Base-by-base conservation (phyloP, 495 filamentous ascomycete genomes). In the Astrothelium subdiscretum region DNA sequence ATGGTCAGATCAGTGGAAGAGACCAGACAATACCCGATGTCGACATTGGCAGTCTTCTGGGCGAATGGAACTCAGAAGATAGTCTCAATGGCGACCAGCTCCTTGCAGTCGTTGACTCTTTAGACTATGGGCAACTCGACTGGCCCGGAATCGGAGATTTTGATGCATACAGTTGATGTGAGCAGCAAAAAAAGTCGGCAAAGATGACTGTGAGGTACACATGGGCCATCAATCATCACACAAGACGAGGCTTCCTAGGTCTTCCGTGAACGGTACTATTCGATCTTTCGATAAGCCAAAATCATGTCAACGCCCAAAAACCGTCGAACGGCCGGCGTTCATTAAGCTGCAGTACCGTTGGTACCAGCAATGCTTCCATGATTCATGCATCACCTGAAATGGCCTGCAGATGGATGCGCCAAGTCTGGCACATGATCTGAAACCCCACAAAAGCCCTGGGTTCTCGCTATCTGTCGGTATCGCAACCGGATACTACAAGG, bases 11-110 rank as follows among this genome's bases (percentile, higher is more conserved):
- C 22, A 15, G 29, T 29, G 48, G 22, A 29, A 54, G 48, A 54
- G 48, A 54, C 24, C 48, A 54, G 48, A 29, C 48, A 54, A 29
- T 54, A 24, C 4, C 48, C 20, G 1, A 54, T 20, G 48, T 54
- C 24, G 48, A 29, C 4, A 54, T 54, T 29, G 24, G 48, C 48
- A 54, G 24, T 26, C 48, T 54, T 54, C 48, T 54, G 4, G n/a
- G 24, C 24, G 48, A 54, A 29, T 54, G 48, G 48, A 54, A 54
- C 48, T 54, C 48, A 54, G 48, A 54, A 54, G 48, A 54, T 29
- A 20, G 24, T 54, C 48, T 54, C 48, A 54, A 29, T 54, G 48
- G 48, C 48, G 48, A 54, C 20, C 48, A 54, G 48, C 48, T 54
- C 15, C 48, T 54, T 20, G 48, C 48, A 54, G 48, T 54, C 4